Evolutionary conservation across 2,329 filamentous ascomycete genomes (phyloP), one percentile per base, ranked within the genome.

Genomic region (Aureobasidium zeae): DNA sequence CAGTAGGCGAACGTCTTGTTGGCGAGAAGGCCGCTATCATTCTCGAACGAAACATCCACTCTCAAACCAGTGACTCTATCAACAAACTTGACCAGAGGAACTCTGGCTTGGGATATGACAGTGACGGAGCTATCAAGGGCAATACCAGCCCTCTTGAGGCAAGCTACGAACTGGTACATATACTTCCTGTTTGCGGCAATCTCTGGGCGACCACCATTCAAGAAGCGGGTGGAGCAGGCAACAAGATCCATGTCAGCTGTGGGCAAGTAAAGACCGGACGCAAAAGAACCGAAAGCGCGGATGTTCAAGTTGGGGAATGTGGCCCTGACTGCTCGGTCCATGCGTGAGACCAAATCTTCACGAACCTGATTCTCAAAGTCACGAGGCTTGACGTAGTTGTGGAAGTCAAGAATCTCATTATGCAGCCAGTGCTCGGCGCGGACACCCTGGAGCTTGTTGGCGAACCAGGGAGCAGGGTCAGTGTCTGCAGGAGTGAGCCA

Each of bases 31-130:
- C 91, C 91, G 30, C 83, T 85, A 25, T 81, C 65, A 57, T 95
- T 96, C 64, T 98, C 89, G 58, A 98, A 95, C 0, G 88, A 96
- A 10, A 98, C 75, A 59, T 98, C 91, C 10, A 96, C 83, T 53
- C 83, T 85, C 42, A 98, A 68, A 10, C 79, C 80, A 1, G 88
- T 95, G 42, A 73, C 56, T 44, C 67, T 71, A 57, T 98, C 91
- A 32, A 86, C 73, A 56, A 85, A 96, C 62, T 98, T 98, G 63
- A 96, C 77, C 43, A 98, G 77, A 0, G 91, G 91, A 2, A 98
- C 88, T 55, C 83, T 86, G 16, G 91, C 88, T 51, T 72, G 70
- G 1, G 73, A 57, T 52, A 98, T 86, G 24, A 82, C 71, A 53
- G 83, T 74, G 22, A 87, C 70, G 2, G 76, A 71, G 5, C 71